Base-by-base conservation (phyloP, 116 monocot species). In the Zostera marina region DNA sequence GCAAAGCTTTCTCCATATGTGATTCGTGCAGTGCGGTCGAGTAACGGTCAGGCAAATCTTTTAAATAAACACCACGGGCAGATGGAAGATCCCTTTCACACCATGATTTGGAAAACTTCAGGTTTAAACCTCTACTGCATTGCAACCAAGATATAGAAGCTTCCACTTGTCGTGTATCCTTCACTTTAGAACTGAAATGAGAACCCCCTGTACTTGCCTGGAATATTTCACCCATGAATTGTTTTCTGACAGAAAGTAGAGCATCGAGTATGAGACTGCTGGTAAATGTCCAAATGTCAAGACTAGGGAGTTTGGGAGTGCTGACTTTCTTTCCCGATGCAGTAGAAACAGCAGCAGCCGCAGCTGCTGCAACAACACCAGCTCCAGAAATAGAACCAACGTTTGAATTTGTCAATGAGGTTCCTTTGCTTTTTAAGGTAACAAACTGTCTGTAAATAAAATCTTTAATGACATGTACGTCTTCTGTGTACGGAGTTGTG, bases 291-390 rank as follows among this genome's bases (percentile, higher is more conserved):
- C 90, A 99, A 17, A 53, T 77, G 51, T 91, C 84, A 15, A 99
- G 13, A 63, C 63, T 69, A 7, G 81, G 99, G 21, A 99, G 79
- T 60, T 84, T 79, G 62, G 83, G 79, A 47, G 79, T 68, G 69
- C 16, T 77, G 20, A 73, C 22, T 24, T 60, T 12, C 62, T 91
- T 99, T 41, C 78, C 83, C 69, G 81, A 59, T 49, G 76, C 55
- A 51, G 84, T 74, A 44, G 87, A 72, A 26, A 86, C 77, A 19
- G 89, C 89, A 0, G 87, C 91, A 11, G 87, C 92, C 11, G 78
- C 87, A 51, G 91, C 99, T 42, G 78, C 87, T 25, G 91, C 99
- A 15, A 79, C 83, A 64, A 83, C 80, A 58, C 86, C 91, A 24
- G 78, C 89, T 49, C 85, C 89, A 68, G 74, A 56, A 74, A 63